phyloP scores from a whole-genome alignment of 2,329 filamentous ascomycete species.

The Teratosphaeriaceae sp. region DNA sequence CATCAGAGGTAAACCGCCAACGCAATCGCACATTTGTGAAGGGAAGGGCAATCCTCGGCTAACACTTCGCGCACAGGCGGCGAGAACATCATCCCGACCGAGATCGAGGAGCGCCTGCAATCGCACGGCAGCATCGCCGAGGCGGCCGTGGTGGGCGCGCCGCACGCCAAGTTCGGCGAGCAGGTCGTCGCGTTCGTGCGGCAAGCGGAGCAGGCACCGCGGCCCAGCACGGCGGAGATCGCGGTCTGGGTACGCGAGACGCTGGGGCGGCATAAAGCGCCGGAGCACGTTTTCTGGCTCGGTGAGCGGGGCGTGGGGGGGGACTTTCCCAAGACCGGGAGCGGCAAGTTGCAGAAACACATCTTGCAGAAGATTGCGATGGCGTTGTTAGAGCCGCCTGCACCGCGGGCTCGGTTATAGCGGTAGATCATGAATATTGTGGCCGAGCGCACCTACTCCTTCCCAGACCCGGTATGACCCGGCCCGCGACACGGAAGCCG shows the following conservation, averaged over 20 bases:
- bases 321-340: background rate
- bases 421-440: too few relatives aligned
- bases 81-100: slow-evolving; percentile 53
- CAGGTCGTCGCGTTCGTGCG: slow-evolving; percentile 29
- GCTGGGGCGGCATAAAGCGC: background rate
- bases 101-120: slow-evolving; percentile 25
- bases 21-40: background rate
- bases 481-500: too few relatives aligned
- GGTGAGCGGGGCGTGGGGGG: background rate
- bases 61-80: slow-evolving; percentile 30
- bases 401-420: background rate
- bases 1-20: slow-evolving; percentile 35
- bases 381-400: background rate
- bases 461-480: too few relatives aligned
- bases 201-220: background rate
- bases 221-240: background rate
- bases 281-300: background rate
- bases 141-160: slow-evolving; percentile 24
- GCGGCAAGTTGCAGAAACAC: background rate
- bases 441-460: too few relatives aligned
- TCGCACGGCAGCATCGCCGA: slow-evolving; percentile 18
- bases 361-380: background rate
- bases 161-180: slow-evolving; percentile 24
- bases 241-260: background rate
- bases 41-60: too few relatives aligned